Percentiles rank a stretch among this genome's conserved stretches.
phyloP scores from a whole-genome alignment of 352 stramenopile genomes.

The Phytophthora parvispora region DNA sequence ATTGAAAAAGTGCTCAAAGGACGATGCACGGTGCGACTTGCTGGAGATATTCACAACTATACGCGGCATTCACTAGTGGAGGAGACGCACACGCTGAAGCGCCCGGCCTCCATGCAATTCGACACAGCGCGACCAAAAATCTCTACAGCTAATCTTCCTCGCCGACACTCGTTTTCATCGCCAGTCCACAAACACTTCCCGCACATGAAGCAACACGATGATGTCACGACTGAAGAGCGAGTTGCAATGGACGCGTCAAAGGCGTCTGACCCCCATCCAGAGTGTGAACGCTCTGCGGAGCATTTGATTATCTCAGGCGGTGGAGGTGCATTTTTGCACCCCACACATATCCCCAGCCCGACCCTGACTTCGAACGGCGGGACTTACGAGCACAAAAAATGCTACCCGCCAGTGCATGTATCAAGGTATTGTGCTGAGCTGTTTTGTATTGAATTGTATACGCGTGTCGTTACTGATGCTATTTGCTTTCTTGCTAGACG shows the following conservation, averaged over 20 bases:
- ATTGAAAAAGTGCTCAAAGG: slow-evolving; percentile 82
- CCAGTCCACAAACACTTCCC: slow-evolving; percentile 80
- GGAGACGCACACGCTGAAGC: slow-evolving; percentile 38
- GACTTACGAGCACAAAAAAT: slow-evolving; percentile 80
- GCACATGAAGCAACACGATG: slow-evolving; percentile 59
- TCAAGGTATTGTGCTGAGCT: slow-evolving; percentile 53
- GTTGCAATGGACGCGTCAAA: slow-evolving; percentile 6
- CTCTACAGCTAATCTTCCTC: slow-evolving; percentile 26
- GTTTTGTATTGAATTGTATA: not conserved
- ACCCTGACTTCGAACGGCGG: slow-evolving; percentile 72
- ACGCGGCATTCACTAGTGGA: slow-evolving; percentile 86
- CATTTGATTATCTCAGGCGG: slow-evolving; percentile 92
- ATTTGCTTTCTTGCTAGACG: slow-evolving; percentile 51
- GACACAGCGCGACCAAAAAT: slow-evolving; percentile 21
- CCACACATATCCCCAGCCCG: slow-evolving; percentile 84
- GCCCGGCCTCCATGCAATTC: slow-evolving; percentile 40
- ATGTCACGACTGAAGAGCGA: slow-evolving; percentile 24
- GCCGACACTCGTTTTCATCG: slow-evolving; percentile 41
- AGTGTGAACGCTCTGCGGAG: slow-evolving; percentile 41
- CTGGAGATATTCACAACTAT: slow-evolving; percentile 96
- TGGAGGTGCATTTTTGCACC: slow-evolving; percentile 92
- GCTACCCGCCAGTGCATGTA: slow-evolving; percentile 87
- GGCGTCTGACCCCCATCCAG: slow-evolving; percentile 1
- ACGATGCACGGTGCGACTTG: slow-evolving; percentile 81
- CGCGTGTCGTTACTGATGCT: not conserved